Base-by-base conservation (phyloP, 202 grass and related monocot genomes). In the Dendrocalamus latiflorus region DNA sequence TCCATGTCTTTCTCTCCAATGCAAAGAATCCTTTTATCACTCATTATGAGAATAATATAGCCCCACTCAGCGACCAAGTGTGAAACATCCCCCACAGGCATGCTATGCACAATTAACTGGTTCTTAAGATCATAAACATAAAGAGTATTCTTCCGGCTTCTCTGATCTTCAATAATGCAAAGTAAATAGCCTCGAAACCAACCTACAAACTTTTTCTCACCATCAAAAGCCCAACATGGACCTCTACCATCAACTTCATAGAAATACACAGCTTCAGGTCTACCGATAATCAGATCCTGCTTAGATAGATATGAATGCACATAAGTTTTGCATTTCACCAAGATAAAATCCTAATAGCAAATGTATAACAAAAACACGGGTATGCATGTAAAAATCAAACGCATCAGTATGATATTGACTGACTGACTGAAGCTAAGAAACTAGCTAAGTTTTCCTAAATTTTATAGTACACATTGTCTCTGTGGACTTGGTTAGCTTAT, bases 1-100 rank as follows among this genome's bases (percentile, higher is more conserved):
- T 95, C 96, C 96, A 94, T 99, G 65, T 99, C 93, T 83, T 95
- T 99, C 71, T 99, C 96, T 84, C 93, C 91, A 68, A 99, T 91
- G 85, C 93, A 99, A 79, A 94, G 74, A 74, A 90, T 83, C 72
- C 72, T 99, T 94, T 92, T 96, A 82, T 99, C 93, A 7, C 65
- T 79, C 89, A 90, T 94, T 86, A 99, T 85, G 34, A 99, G 83
- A 79, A 99, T 88, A 88, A 96, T 93, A 78, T 92, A 96, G 65
- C 91, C 96, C 96, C 96, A 99, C 71, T 99, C 91, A 79, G 77
- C 86, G 42, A 95, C 83, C 22, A 99, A 87, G 78, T 95, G n/a
- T n/a, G n/a, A n/a, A n/a, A n/a, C n/a, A n/a, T n/a, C n/a, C n/a
- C n/a, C n/a, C n/a, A n/a, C n/a, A 68, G 74, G 69, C 91, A 95